Evolutionary conservation across 371 early-diverging fungal species (phyloP).

Genomic region (Mucor ambiguus): DNA sequence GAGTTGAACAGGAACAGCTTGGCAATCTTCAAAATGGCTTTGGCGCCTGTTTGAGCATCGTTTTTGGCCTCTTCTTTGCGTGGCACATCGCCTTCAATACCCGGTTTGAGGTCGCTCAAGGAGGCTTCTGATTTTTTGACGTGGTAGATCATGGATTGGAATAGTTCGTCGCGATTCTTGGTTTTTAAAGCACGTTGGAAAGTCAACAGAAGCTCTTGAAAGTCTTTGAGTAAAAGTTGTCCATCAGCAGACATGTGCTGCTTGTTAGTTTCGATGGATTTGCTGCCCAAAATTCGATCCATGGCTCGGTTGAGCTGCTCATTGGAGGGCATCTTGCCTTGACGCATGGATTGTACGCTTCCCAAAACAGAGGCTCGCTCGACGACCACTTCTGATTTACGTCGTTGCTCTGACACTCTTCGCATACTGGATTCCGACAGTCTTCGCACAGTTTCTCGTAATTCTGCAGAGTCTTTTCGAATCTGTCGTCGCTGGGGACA

Average conservation of each 20-base stretch:
- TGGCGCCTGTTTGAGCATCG: background rate
- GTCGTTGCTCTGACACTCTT: background rate
- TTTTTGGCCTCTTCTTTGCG: background rate
- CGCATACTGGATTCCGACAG: constrained; percentile 6
- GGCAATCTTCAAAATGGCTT: background rate
- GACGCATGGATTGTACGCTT: constrained; percentile 39
- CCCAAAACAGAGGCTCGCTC: background rate
- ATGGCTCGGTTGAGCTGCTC: constrained; percentile 34
- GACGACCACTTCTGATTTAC: background rate
- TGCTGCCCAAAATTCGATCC: constrained; percentile 4
- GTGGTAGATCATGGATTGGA: constrained; percentile 61
- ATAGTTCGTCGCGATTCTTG: constrained; percentile 60
- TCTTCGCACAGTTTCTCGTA: background rate
- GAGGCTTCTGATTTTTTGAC: constrained; percentile 6
- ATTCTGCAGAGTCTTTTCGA: background rate
- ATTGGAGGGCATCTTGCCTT: constrained; percentile 67
- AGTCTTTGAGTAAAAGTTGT: constrained; percentile 42
- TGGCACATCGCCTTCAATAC: background rate
- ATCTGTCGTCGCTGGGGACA: constrained; percentile 10
- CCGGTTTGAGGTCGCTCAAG: background rate
- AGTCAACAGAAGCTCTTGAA: constrained; percentile 42
- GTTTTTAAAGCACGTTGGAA: constrained; percentile 44
- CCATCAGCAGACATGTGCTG: constrained; percentile 46
- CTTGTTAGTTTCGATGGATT: constrained; percentile 27
- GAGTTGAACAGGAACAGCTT: constrained; percentile 14